These are phyloP conservation scores for Curvularia sp. DNA, from an alignment of 2,329 filamentous ascomycete species.

Conservation along the genomic window DNA sequence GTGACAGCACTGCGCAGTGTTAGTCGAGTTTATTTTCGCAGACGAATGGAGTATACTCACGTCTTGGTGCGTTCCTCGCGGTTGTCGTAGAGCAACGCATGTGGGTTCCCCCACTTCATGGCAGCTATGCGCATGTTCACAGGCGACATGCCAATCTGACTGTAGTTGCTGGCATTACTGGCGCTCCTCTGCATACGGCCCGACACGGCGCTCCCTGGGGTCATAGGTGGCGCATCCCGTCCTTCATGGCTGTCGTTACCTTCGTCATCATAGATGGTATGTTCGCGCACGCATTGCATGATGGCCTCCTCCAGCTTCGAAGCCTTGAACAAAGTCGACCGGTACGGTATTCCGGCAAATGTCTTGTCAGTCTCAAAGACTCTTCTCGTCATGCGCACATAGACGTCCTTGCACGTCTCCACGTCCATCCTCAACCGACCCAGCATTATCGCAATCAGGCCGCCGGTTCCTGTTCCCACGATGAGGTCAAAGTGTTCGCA, in stretches of 20 bases:
- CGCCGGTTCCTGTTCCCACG: constrained; percentile 91
- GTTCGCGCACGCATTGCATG: constrained; percentile 81
- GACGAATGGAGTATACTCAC: constrained; percentile 60
- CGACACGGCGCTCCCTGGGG: constrained; percentile 41
- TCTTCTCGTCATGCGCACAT: constrained; percentile 89
- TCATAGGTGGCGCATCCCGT: constrained; percentile 51
- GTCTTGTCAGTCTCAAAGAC: constrained; percentile 99
- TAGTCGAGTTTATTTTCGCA: constrained; percentile 14
- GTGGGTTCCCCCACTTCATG: constrained; percentile 76
- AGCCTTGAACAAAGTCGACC: constrained; percentile 94
- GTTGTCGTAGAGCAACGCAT: constrained; percentile 86
- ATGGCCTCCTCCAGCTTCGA: constrained; percentile 95
- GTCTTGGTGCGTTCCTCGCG: constrained; percentile 88
- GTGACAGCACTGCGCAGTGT: constrained; percentile 74
- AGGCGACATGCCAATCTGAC: constrained; percentile 74
- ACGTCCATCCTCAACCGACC: constrained; percentile 88
- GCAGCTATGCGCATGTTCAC: constrained; percentile 56
- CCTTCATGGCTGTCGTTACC: constrained; percentile 72
- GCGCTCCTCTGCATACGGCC: constrained; percentile 62
- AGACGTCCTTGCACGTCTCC: constrained; percentile 96
- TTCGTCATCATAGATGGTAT: constrained; percentile 78
- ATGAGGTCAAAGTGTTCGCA: constrained; percentile 99
- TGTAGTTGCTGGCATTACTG: constrained; percentile 83
- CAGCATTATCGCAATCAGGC: constrained; percentile 96
- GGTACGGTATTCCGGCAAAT: constrained; percentile 91